Conservation (phyloP, 148 eudicot species). For the Rhododendron molle region DNA sequence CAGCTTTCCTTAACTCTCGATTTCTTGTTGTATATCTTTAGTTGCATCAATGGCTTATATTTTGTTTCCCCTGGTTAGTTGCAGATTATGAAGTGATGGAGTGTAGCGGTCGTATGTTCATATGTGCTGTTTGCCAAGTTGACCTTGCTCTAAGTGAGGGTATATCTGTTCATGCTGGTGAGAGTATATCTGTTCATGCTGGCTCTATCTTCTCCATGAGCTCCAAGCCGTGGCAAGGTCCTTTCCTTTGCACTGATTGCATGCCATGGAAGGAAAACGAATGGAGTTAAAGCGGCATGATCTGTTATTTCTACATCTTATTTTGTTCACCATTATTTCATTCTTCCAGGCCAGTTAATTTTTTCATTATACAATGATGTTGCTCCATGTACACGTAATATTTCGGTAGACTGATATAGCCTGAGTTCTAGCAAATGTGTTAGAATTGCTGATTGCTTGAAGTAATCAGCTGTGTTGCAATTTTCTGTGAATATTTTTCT, state of each 20-base stretch:
- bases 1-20: background rate
- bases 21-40: background rate
- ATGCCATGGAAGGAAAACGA: slow-evolving; percentile 95
- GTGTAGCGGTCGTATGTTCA: slow-evolving; percentile 41
- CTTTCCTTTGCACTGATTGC: slow-evolving; percentile 71
- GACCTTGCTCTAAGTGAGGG: slow-evolving; percentile 80
- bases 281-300: slow-evolving; percentile 59
- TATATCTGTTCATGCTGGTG: slow-evolving; percentile 81
- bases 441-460: no score
- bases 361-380: background rate
- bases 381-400: slow-evolving; percentile 7
- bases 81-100: slow-evolving; percentile 69
- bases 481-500: no score
- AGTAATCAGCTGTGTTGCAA: no score
- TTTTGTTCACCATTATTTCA: background rate
- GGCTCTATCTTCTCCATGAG: slow-evolving; percentile 84
- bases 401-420: background rate
- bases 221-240: slow-evolving; percentile 89
- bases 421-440: no score
- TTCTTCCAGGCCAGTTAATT: slow-evolving; percentile 2
- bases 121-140: slow-evolving; percentile 69
- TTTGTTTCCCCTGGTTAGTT: background rate
- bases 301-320: slow-evolving; percentile 14
- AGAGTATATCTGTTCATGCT: slow-evolving; percentile 82
- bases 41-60: background rate